phyloP scores from a whole-genome alignment of 2,329 filamentous ascomycete genomes.

The Lecanicillium sp. region DNA sequence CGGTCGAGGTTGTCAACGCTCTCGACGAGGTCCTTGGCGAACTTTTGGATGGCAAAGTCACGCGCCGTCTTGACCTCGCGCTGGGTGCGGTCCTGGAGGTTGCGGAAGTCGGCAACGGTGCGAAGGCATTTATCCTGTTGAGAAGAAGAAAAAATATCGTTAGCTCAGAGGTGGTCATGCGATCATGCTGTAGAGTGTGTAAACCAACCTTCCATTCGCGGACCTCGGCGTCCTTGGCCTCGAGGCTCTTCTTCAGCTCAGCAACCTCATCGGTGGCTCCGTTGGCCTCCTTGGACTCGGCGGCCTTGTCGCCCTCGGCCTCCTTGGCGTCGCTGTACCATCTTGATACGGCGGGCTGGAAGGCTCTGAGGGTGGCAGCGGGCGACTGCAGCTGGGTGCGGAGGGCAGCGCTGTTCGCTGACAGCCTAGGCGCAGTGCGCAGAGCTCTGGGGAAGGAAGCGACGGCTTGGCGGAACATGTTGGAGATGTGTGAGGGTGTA shows the following conservation, averaged over 20 bases:
- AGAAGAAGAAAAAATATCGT: neutral
- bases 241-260: conserved; percentile 42
- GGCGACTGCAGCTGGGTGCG: conserved; percentile 29
- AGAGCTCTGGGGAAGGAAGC: conserved; percentile 35
- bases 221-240: conserved; percentile 44
- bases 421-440: conserved; percentile 30
- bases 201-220: conserved; percentile 74
- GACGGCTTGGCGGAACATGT: conserved; percentile 40
- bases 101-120: conserved; percentile 92
- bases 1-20: conserved; percentile 96
- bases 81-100: conserved; percentile 89
- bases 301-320: conserved; percentile 18
- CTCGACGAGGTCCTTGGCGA: conserved; percentile 91
- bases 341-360: conserved; percentile 27
- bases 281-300: conserved; percentile 17
- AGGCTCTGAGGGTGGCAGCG: conserved; percentile 27
- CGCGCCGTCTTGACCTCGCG: conserved; percentile 82
- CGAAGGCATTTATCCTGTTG: conserved; percentile 86
- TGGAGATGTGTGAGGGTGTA: conserved; percentile 10
- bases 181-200: neutral
- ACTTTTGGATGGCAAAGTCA: conserved; percentile 92
- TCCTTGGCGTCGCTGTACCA: conserved; percentile 44
- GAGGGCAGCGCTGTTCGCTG: conserved; percentile 25
- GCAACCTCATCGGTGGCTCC: conserved; percentile 28
- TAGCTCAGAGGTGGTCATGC: neutral